These are phyloP conservation scores for Pichia paraexigua DNA, from an alignment of 805 yeast species.

Conservation along the genomic window DNA sequence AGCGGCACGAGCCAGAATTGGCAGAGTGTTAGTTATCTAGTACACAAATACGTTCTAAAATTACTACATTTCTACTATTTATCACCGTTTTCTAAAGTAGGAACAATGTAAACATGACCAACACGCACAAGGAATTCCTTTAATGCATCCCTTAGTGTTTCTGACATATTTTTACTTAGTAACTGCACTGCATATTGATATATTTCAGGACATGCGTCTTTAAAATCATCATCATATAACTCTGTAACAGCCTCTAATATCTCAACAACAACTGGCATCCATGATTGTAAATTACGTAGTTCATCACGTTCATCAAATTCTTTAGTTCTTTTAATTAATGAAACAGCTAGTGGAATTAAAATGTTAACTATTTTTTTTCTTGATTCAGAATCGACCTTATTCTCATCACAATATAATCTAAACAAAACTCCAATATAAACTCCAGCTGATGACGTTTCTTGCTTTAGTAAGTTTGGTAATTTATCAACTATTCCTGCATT, in stretches of 20 bases:
- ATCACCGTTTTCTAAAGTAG: background rate
- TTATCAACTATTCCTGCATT: conserved; percentile 88
- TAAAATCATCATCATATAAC: conserved; percentile 67
- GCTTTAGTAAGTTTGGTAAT: conserved; percentile 83
- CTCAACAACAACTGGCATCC: conserved; percentile 91
- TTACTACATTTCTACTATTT: conserved; percentile 1
- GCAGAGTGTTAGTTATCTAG: background rate
- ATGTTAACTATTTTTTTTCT: conserved; percentile 45
- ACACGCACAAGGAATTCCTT: conserved; percentile 49
- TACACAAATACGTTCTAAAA: background rate
- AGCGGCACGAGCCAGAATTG: background rate
- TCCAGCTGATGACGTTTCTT: conserved; percentile 85
- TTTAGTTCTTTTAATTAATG: conserved; percentile 62
- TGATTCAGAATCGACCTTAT: conserved; percentile 39
- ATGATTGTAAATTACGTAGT: conserved; percentile 67
- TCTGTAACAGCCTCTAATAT: conserved; percentile 75
- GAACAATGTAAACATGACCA: conserved; percentile 32
- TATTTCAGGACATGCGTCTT: conserved; percentile 47
- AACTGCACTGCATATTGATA: conserved; percentile 52
- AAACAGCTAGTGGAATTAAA: conserved; percentile 60
- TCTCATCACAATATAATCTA: conserved; percentile 63
- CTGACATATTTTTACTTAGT: conserved; percentile 46
- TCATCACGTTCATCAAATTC: conserved; percentile 72
- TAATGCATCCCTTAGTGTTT: conserved; percentile 55
- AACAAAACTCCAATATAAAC: conserved; percentile 77